Evolutionary conservation across 306 rosid species (phyloP).

Genomic region (Mimosa pudica): DNA sequence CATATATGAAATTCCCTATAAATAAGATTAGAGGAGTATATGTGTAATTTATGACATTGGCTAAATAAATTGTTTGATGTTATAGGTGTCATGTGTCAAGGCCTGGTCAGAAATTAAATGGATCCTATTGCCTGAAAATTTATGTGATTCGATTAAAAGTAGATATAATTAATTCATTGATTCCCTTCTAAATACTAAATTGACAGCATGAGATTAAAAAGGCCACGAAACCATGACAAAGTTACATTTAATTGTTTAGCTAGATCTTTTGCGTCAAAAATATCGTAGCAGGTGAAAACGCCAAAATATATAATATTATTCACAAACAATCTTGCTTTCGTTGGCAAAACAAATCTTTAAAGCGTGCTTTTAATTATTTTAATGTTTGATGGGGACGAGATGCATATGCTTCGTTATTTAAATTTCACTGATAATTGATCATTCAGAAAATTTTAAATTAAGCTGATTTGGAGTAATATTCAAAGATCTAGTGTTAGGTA

Average conservation of each 20-base stretch:
- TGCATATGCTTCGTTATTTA: neutral
- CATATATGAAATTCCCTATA: too few species aligned
- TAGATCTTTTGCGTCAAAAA: neutral
- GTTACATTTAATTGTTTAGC: neutral
- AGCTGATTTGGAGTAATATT: neutral
- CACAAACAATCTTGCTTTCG: neutral
- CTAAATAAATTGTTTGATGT: neutral
- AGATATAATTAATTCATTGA: neutral
- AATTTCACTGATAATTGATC: neutral
- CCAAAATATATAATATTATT: neutral
- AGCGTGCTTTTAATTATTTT: neutral
- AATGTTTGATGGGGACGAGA: neutral
- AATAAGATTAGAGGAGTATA: too few species aligned
- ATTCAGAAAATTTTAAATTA: neutral
- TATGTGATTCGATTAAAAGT: neutral
- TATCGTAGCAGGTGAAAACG: neutral
- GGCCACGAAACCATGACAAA: neutral
- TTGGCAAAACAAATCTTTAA: neutral
- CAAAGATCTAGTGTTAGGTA: neutral
- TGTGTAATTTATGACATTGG: neutral
- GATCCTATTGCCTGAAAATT: neutral
- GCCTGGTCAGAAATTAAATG: neutral
- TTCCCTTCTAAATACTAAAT: neutral
- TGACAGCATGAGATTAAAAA: neutral
- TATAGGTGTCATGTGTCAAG: conserved; percentile 19